These are phyloP conservation scores for Hysterium pulicare DNA, from an alignment of 2,329 filamentous ascomycete species.

Conservation along the genomic window DNA sequence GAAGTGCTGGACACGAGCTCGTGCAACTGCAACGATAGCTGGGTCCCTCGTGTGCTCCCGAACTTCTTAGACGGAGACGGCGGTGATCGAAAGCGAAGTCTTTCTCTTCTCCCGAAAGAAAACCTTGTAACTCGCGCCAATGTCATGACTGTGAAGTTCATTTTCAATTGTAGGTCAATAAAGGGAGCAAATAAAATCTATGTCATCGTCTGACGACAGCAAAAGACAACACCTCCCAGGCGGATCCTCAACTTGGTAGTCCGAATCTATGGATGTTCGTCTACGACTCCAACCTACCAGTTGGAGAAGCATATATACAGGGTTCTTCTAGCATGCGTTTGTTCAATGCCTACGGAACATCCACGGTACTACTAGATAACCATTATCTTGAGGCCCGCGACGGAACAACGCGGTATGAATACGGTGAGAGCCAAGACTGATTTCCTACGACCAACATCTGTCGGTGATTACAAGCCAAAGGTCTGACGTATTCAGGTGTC, in stretches of 20 bases:
- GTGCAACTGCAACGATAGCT: neutral
- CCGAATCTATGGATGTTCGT: neutral
- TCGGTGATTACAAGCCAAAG: too few species aligned
- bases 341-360: neutral
- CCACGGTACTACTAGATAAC: neutral
- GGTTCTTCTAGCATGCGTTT: neutral
- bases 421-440: too few species aligned
- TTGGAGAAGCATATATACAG: neutral
- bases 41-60: neutral
- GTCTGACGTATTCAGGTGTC: too few species aligned
- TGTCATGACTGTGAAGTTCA: neutral
- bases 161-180: neutral
- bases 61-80: neutral
- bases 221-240: too few species aligned
- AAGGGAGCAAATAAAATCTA: too few species aligned
- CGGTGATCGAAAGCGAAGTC: neutral
- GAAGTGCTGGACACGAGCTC: neutral
- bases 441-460: too few species aligned
- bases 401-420: too few species aligned
- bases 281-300: neutral
- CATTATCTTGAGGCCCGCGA: too few species aligned
- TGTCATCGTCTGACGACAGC: too few species aligned
- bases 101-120: neutral
- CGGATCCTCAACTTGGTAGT: neutral
- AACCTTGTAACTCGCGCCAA: neutral